Base-by-base conservation (phyloP, 164 flowering plant genomes). In the Kingdonia uniflora region DNA sequence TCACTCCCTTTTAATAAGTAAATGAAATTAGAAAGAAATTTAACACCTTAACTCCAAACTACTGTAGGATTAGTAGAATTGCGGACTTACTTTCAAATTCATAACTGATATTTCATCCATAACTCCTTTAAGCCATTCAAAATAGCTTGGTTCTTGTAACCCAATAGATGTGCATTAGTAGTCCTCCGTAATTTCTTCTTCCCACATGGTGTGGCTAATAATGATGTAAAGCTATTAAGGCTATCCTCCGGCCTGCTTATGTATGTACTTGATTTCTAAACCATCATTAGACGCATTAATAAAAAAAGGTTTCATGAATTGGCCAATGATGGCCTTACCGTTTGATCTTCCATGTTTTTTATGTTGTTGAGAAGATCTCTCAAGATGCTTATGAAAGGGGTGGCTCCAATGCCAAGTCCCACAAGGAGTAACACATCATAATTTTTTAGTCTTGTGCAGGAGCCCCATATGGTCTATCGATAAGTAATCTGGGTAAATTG, bases 401-500 rank as follows among this genome's bases (percentile, higher is more conserved):
- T 94, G 14, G 99, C 99, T 57, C 99, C 97, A 43, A 88, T 94
- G 49, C 99, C 99, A 2, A 88, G 85, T 23, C 99, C 99, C 10
- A 94, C 92, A 0, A 94, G 86, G 14, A 94, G 90, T 63, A 94
- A 55, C 15, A 94, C 95, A 56, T 94, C 97, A 33, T 88, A 88
- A 61, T 81, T 88, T 49, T 61, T 52, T 84, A 88, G 60, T 88
- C 89, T 55, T 94, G 99, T 37, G 99, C 99, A n/a, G 99, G 95
- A 49, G 97, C 95, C 6, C 97, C 99, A 52, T 88, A 94, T 21
- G 95, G 99, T n/a, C 99, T 97, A 70, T 94, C 99, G 2, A 94
- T 78, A 5, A 76, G 70, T 68, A 94, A 56, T 61, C 61, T 77
- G 1, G 95, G 95, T 62, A 78, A 62, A 46, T 95, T 94, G 84